Conservation (phyloP, 2,329 filamentous ascomycete genomes). For the Talaromyces sp. region DNA sequence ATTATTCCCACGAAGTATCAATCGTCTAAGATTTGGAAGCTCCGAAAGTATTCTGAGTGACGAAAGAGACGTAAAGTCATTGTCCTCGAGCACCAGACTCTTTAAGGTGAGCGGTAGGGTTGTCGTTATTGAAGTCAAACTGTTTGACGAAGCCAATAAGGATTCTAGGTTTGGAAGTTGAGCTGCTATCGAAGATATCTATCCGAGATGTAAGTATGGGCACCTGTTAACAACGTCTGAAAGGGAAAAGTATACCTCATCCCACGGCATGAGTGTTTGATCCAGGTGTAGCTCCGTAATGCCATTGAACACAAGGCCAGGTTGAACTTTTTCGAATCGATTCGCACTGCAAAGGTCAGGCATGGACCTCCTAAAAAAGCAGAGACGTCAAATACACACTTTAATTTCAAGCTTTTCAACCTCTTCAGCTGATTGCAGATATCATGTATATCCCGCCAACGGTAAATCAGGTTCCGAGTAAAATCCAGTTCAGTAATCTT, state of each 20-base stretch:
- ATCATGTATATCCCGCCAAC: constrained; percentile 59
- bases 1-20: constrained; percentile 68
- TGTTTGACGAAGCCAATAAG: constrained; percentile 34
- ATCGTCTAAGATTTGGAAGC: constrained; percentile 47
- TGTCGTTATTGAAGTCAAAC: constrained; percentile 27
- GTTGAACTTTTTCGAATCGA: constrained; percentile 48
- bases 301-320: constrained; percentile 42
- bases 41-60: constrained; percentile 46
- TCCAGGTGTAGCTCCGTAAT: constrained; percentile 61
- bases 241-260: constrained; percentile 45
- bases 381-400: constrained; percentile 49
- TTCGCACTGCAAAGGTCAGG: constrained; percentile 57
- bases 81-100: constrained; percentile 48
- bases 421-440: constrained; percentile 67
- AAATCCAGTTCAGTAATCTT: constrained; percentile 71
- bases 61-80: constrained; percentile 33
- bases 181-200: constrained; percentile 33
- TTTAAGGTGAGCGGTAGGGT: constrained; percentile 35
- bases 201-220: constrained; percentile 9
- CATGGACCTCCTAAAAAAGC: constrained; percentile 15
- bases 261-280: constrained; percentile 62
- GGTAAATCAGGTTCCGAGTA: constrained; percentile 73
- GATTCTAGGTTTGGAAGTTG: constrained; percentile 33
- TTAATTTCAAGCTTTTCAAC: constrained; percentile 63
- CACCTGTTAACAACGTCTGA: constrained; percentile 9